Percentiles rank a stretch among this genome's conserved stretches.
phyloP scores from a whole-genome alignment of 208 protist species.

The Trypanosomatidae sp. region DNA sequence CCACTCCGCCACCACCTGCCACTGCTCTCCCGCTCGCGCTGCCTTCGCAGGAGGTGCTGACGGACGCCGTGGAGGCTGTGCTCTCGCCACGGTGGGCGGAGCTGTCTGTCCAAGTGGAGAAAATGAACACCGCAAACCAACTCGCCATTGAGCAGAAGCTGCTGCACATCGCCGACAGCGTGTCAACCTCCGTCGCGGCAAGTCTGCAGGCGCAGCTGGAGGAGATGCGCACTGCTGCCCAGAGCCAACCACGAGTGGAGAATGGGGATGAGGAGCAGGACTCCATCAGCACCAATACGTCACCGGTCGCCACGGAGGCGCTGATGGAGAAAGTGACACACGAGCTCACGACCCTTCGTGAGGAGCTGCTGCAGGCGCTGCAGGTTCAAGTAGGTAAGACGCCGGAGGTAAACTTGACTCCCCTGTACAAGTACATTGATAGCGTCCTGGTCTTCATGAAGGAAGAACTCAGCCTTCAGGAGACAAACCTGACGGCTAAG shows the following conservation, averaged over 20 bases:
- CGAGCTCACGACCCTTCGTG: slow-evolving; percentile 35
- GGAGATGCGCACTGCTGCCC: not conserved
- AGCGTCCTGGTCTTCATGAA: slow-evolving; percentile 60
- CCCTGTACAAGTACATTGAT: slow-evolving; percentile 84
- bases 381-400: slow-evolving; percentile 52
- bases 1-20: not conserved
- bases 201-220: slow-evolving; percentile 23
- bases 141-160: slow-evolving; percentile 29
- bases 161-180: slow-evolving; percentile 29
- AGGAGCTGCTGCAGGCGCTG: slow-evolving; percentile 45
- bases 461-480: slow-evolving; percentile 43
- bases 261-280: not conserved
- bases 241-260: not conserved
- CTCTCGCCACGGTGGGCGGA: slow-evolving; percentile 41
- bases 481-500: slow-evolving; percentile 30
- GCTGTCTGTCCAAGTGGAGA: slow-evolving; percentile 31
- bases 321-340: slow-evolving; percentile 20
- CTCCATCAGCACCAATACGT: not conserved
- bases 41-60: slow-evolving; percentile 27
- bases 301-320: slow-evolving; percentile 2
- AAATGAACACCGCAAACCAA: slow-evolving; percentile 24
- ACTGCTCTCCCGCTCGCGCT: slow-evolving; percentile 8
- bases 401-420: slow-evolving; percentile 72
- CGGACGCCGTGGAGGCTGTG: slow-evolving; percentile 50
- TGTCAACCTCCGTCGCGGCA: slow-evolving; percentile 22